These are phyloP conservation scores for Geotrichum aggregatum DNA, from an alignment of 1,139 yeast genomes.

Conservation along the genomic window DNA sequence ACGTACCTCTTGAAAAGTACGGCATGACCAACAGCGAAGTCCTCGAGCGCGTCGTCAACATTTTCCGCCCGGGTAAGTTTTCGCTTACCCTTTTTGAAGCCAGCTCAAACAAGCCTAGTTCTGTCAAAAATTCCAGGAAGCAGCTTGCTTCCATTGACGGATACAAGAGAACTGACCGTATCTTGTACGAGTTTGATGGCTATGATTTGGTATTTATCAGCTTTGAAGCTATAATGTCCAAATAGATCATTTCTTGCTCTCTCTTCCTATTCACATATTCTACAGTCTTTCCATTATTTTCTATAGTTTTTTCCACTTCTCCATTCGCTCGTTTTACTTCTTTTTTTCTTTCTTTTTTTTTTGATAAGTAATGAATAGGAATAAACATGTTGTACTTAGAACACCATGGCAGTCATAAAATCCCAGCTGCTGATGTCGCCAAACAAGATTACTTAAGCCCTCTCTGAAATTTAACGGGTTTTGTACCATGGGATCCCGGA, in stretches of 20 bases:
- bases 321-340: neutral
- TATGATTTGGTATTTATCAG: conserved; percentile 45
- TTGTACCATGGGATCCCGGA: too few species aligned
- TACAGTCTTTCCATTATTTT: neutral
- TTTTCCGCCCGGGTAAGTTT: conserved; percentile 74
- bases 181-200: conserved; percentile 64
- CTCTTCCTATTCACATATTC: neutral
- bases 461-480: too few species aligned
- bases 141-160: conserved; percentile 38
- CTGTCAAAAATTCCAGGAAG: neutral
- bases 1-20: conserved; percentile 52
- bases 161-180: conserved; percentile 63
- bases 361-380: neutral
- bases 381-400: too few species aligned
- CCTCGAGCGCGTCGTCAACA: conserved; percentile 50
- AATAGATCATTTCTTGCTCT: neutral
- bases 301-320: neutral
- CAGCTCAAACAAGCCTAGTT: conserved; percentile 16
- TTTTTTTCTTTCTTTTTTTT: neutral
- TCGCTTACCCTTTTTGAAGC: conserved; percentile 62
- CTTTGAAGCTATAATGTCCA: conserved; percentile 32
- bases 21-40: conserved; percentile 51
- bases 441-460: too few species aligned
- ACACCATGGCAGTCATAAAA: too few species aligned
- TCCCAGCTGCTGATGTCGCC: too few species aligned